Evolutionary conservation across 1,284 basidiomycete genomes (phyloP).

Genomic region (Puccinia triticina): DNA sequence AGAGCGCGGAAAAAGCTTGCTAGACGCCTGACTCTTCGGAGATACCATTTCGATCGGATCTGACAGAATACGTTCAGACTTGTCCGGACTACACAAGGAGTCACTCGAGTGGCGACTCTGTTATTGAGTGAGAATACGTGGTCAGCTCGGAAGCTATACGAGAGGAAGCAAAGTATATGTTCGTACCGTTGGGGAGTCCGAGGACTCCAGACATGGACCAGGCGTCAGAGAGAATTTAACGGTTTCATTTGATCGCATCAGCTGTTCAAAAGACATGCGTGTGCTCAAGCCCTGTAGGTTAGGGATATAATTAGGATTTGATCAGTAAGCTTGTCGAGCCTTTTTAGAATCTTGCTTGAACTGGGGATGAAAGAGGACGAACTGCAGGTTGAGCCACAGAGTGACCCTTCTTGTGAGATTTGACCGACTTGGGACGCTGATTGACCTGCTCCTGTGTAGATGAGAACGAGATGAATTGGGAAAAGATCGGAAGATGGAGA

Average conservation of each 20-base stretch:
- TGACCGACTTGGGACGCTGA: background rate
- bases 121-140: background rate
- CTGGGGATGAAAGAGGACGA: background rate
- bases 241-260: constrained; percentile 29
- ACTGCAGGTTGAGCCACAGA: constrained; percentile 2
- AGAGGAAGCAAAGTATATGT: too few species aligned
- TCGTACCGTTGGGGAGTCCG: constrained; percentile 3
- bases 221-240: constrained; percentile 31
- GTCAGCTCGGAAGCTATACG: too few species aligned
- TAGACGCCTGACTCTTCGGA: background rate
- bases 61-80: background rate
- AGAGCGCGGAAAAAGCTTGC: constrained; percentile 5
- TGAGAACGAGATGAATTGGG: background rate
- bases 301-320: background rate
- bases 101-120: constrained; percentile 25
- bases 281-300: background rate
- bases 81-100: constrained; percentile 17
- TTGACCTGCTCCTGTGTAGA: background rate
- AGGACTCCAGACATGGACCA: constrained; percentile 9
- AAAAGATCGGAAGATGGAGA: too few species aligned
- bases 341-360: background rate
- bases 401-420: constrained; percentile 22
- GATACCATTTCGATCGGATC: constrained; percentile 5
- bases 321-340: background rate
- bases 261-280: constrained; percentile 21